Percentiles rank a stretch among this genome's conserved stretches.
Evolutionary conservation across 495 filamentous ascomycete species (phyloP).

Genomic region (Podospora comata): DNA sequence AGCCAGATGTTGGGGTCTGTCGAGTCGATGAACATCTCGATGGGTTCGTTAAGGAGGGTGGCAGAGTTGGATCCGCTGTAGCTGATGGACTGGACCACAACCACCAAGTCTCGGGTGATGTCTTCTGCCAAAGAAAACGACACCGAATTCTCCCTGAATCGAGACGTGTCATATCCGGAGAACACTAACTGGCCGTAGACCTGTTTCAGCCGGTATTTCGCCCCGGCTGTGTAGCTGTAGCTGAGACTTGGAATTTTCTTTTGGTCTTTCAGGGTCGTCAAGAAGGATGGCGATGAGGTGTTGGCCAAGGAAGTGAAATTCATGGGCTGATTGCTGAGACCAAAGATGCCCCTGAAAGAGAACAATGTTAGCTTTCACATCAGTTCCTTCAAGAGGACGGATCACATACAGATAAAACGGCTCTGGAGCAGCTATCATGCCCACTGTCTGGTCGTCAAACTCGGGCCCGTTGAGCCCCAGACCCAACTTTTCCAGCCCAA

Average conservation of each 20-base stretch:
- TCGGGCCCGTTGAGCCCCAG: slow-evolving; percentile 46
- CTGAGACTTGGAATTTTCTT: slow-evolving; percentile 49
- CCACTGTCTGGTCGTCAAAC: slow-evolving; percentile 48
- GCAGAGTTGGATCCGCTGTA: slow-evolving; percentile 32
- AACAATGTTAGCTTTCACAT: slow-evolving; percentile 12
- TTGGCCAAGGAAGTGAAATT: slow-evolving; percentile 49
- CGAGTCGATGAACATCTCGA: slow-evolving; percentile 51
- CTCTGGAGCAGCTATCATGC: slow-evolving; percentile 39
- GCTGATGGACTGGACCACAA: slow-evolving; percentile 48
- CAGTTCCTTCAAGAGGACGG: neutral
- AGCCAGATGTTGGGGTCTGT: slow-evolving; percentile 55
- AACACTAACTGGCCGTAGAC: slow-evolving; percentile 55
- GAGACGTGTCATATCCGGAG: slow-evolving; percentile 54
- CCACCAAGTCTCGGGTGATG: slow-evolving; percentile 48
- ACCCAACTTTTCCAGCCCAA: slow-evolving; percentile 52
- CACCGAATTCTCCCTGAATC: slow-evolving; percentile 48
- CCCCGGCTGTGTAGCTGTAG: slow-evolving; percentile 57
- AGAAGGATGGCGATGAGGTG: slow-evolving; percentile 45
- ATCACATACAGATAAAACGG: slow-evolving; percentile 50
- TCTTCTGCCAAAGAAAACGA: slow-evolving; percentile 50
- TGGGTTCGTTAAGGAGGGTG: slow-evolving; percentile 35
- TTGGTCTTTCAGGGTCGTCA: slow-evolving; percentile 46
- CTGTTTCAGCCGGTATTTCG: slow-evolving; percentile 50
- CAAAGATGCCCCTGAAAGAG: slow-evolving; percentile 43
- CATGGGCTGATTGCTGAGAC: slow-evolving; percentile 48